Evolutionary conservation across 352 stramenopile species (phyloP), one percentile per base, ranked within the genome.

Genomic region (Pythium chondricola): DNA sequence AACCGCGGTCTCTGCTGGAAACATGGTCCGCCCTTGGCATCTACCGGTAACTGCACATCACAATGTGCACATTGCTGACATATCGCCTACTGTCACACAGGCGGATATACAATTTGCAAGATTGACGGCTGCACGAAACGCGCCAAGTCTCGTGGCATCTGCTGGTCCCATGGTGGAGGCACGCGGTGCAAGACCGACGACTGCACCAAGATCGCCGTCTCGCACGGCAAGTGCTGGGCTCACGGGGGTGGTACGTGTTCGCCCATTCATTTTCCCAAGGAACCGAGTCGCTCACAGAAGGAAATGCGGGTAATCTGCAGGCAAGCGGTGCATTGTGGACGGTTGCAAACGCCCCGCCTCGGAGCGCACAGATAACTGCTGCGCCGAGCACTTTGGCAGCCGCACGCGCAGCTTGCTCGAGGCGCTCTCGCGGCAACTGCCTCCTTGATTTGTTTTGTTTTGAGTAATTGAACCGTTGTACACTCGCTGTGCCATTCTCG

Each of bases 1-100:
- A 71, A 75, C 27, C 59, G 59, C 37, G 65, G 65, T 0, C 44
- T 72, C 11, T 75, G 65, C 41, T 75, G 65, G 65, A 75, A 75
- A 32, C 65, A 75, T 42, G 57, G 57, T 61, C 48, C 22, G 33
- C 4, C 13, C 29, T 18, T 14, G 20, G n/a, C 14, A 24, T 40
- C 5, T 14, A 24, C 6, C 18, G 7, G n/a, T 25, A 11, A 16
- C 29, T 6, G 9, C 26, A 16, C 13, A 10, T 39, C n/a, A n/a
- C n/a, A n/a, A n/a, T n/a, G 16, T 21, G 25, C 10, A 30, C 9
- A 22, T n/a, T 20, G 14, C 17, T 14, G 2, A 25, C 21, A 3
- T 40, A 0, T 40, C 17, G 36, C 16, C 8, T 24, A 8, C 14
- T 17, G 13, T 41, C 9, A 20, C 31, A 10, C 22, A 63, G 58